Conservation (phyloP, 192 early-diverging fungal genomes). For the Rhizophagus sp. region DNA sequence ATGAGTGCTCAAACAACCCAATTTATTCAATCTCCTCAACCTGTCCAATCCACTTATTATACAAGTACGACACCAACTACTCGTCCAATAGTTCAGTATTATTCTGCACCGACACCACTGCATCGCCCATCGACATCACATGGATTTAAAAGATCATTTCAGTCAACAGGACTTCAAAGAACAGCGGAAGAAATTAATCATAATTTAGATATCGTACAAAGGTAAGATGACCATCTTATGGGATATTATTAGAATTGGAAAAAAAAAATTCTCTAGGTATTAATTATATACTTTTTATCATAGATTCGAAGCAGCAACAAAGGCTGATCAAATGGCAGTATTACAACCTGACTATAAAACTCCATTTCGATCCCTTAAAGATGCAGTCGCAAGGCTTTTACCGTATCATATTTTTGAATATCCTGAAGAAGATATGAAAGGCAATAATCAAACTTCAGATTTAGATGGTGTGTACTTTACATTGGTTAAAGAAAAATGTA, state of each 20-base stretch:
- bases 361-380: slow-evolving; percentile 60
- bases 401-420: slow-evolving; percentile 79
- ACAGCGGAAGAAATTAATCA: slow-evolving; percentile 7
- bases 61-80: slow-evolving; percentile 3
- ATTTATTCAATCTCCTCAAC: background rate
- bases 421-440: slow-evolving; percentile 50
- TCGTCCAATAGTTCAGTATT: background rate
- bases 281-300: background rate
- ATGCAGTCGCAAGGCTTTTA: slow-evolving; percentile 65
- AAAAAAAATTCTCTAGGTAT: background rate
- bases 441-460: slow-evolving; percentile 34
- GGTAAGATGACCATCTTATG: slow-evolving; percentile 2
- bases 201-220: slow-evolving; percentile 11
- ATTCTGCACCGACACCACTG: background rate
- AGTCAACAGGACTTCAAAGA: background rate
- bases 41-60: background rate
- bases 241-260: background rate
- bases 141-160: background rate
- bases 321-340: slow-evolving; percentile 33
- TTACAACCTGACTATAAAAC: slow-evolving; percentile 55
- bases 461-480: slow-evolving; percentile 7
- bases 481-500: background rate
- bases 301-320: slow-evolving; percentile 26
- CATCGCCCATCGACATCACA: background rate
- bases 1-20: background rate